phyloP scores from a whole-genome alignment of 176 grass and related monocot genomes.

The Themeda triandra region DNA sequence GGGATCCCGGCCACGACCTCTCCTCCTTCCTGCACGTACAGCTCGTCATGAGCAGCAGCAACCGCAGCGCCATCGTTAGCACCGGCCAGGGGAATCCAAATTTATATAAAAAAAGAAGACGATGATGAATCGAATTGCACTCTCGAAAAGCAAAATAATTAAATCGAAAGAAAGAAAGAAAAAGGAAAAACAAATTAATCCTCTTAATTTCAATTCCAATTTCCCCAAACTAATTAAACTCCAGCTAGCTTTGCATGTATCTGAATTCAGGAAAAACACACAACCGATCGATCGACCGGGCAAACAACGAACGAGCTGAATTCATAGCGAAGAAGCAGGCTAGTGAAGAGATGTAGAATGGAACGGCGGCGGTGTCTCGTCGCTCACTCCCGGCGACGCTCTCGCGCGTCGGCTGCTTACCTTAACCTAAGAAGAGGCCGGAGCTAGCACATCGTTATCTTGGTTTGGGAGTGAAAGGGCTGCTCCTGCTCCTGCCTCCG shows the following conservation, averaged over 20 bases:
- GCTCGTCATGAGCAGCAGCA: background rate
- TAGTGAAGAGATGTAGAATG: too few relatives aligned
- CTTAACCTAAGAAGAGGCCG: conserved; percentile 54
- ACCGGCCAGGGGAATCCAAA: background rate
- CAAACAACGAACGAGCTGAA: background rate
- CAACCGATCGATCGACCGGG: background rate
- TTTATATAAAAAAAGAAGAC: background rate
- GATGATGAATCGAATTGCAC: background rate
- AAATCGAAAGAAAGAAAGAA: background rate
- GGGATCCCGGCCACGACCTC: conserved; percentile 21
- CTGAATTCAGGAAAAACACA: background rate
- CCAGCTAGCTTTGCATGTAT: background rate
- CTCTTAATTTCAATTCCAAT: background rate
- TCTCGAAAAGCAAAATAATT: background rate
- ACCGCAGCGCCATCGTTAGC: background rate
- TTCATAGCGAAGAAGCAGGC: background rate
- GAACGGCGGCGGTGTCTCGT: too few relatives aligned
- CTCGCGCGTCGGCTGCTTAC: too few relatives aligned
- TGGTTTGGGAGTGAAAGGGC: conserved; percentile 54
- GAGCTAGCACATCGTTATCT: conserved; percentile 84
- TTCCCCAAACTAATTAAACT: background rate
- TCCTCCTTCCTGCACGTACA: conserved; percentile 25
- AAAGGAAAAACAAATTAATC: background rate
- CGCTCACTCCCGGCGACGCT: too few relatives aligned
- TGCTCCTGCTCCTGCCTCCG: conserved; percentile 6